These are phyloP conservation scores for Chlorella sp. DNA, from an alignment of 139 green algal species.

Conservation along the genomic window DNA sequence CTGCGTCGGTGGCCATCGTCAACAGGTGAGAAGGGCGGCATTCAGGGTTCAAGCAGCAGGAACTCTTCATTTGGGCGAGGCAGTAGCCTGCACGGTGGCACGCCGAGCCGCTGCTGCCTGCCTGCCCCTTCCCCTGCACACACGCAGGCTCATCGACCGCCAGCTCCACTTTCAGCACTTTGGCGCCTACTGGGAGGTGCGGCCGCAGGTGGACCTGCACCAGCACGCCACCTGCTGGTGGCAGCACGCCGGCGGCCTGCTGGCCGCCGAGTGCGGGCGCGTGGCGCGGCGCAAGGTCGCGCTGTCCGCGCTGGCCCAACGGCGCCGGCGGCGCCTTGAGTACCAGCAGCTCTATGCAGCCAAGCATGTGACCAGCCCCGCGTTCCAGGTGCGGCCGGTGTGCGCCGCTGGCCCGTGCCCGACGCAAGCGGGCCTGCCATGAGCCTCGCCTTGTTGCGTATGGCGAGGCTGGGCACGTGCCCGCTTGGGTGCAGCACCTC, in stretches of 20 bases:
- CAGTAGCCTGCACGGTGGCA: no score
- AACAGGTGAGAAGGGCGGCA: no score
- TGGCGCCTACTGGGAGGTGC: constrained; percentile 35
- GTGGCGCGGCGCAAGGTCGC: constrained; percentile 30
- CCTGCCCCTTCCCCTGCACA: not conserved
- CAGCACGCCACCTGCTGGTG: constrained; percentile 45
- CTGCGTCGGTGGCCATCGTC: constrained; percentile 35
- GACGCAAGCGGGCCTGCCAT: no score
- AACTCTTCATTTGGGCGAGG: no score
- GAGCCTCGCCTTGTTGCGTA: no score
- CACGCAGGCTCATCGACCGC: constrained; percentile 42
- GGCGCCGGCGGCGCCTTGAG: constrained; percentile 21
- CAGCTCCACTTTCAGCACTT: constrained; percentile 41
- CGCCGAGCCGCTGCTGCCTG: constrained; percentile 8
- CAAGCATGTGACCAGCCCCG: not conserved
- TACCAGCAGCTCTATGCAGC: constrained; percentile 48
- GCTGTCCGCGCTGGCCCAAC: constrained; percentile 13
- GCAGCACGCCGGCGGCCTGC: constrained; percentile 45
- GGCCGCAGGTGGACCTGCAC: constrained; percentile 41
- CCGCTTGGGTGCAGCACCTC: not conserved
- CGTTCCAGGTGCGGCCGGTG: constrained; percentile 21
- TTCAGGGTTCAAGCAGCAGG: no score
- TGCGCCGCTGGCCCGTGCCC: no score
- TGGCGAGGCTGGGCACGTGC: no score
- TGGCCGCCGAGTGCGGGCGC: constrained; percentile 5